These are phyloP conservation scores for Petunia hybrid DNA, from an alignment of 305 asterid species.

Conservation along the genomic window DNA sequence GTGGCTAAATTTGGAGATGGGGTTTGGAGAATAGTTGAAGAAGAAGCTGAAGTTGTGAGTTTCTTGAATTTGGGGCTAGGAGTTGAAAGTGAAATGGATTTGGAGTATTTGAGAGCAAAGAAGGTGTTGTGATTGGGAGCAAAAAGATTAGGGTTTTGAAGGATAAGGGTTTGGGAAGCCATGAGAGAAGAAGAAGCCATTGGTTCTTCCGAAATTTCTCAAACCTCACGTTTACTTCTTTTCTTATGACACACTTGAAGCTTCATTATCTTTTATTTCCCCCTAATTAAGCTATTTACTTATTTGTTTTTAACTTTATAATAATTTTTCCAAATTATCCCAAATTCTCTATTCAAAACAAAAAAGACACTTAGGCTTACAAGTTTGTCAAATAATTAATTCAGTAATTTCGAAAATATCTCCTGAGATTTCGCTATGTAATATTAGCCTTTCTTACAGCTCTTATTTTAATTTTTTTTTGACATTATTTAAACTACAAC, in stretches of 20 bases:
- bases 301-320: too few species aligned
- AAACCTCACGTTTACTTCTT: not conserved
- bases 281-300: too few species aligned
- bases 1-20: not conserved
- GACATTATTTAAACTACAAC: too few species aligned
- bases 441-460: too few species aligned
- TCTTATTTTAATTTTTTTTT: too few species aligned
- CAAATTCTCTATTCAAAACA: too few species aligned
- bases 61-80: constrained; percentile 28
- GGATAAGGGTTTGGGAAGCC: constrained; percentile 46
- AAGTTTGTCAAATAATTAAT: too few species aligned
- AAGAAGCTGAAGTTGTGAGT: constrained; percentile 44
- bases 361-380: too few species aligned
- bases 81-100: constrained; percentile 29
- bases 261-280: not conserved
- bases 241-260: too few species aligned
- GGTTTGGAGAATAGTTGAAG: constrained; percentile 35
- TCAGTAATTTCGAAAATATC: too few species aligned
- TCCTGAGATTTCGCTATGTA: too few species aligned
- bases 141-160: constrained; percentile 39
- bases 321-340: too few species aligned
- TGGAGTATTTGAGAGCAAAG: constrained; percentile 10
- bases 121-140: constrained; percentile 29
- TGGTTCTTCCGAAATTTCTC: constrained; percentile 8
- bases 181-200: constrained; percentile 47